Evolutionary conservation across 768 basidiomycete species (phyloP).

Genomic region (Mycena crocata): DNA sequence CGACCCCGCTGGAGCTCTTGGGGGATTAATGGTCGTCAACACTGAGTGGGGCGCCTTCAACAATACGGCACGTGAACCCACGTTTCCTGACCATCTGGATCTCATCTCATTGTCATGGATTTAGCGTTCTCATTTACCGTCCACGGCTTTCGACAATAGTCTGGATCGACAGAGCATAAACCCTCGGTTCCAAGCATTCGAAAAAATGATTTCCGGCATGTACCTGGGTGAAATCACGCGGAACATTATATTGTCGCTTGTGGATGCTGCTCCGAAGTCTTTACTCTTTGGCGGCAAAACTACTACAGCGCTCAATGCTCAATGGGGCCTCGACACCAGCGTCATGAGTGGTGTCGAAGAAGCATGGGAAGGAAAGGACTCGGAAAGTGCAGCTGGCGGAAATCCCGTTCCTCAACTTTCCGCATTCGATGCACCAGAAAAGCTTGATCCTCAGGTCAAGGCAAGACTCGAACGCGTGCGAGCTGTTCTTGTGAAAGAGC

Average conservation of each 20-base stretch:
- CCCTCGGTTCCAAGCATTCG: slow-evolving; percentile 91
- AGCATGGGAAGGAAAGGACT: slow-evolving; percentile 69
- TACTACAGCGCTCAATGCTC: slow-evolving; percentile 79
- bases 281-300: slow-evolving; percentile 87
- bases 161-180: slow-evolving; percentile 96
- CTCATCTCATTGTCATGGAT: slow-evolving; percentile 9
- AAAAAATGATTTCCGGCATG: slow-evolving; percentile 99
- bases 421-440: slow-evolving; percentile 45
- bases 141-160: slow-evolving; percentile 91
- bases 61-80: slow-evolving; percentile 81
- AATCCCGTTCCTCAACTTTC: slow-evolving; percentile 50
- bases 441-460: slow-evolving; percentile 44
- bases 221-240: slow-evolving; percentile 96
- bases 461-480: slow-evolving; percentile 66
- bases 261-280: slow-evolving; percentile 79
- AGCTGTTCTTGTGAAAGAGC: slow-evolving; percentile 67
- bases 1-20: slow-evolving; percentile 64
- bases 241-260: slow-evolving; percentile 82
- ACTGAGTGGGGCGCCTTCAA: slow-evolving; percentile 99
- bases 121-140: slow-evolving; percentile 85
- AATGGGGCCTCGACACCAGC: slow-evolving; percentile 97
- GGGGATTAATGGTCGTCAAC: slow-evolving; percentile 93
- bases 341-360: slow-evolving; percentile 86
- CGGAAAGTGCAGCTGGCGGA: slow-evolving; percentile 34
- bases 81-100: too few species aligned